Conservation (phyloP, 805 yeast genomes). For the Starmera caribaea region DNA sequence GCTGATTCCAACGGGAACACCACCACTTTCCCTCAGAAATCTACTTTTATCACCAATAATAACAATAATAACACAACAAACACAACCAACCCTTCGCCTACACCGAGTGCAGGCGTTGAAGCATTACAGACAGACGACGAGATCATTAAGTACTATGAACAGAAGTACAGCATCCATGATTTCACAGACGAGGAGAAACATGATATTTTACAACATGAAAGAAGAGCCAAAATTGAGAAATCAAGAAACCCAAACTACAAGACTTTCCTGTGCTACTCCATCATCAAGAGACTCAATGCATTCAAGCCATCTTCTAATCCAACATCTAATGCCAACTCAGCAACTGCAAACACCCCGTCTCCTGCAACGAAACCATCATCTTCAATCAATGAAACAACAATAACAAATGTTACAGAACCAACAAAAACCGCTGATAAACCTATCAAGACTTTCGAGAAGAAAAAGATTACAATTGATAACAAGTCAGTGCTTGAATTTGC, state of each 20-base stretch:
- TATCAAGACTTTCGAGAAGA: slow-evolving; percentile 9
- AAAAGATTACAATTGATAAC: slow-evolving; percentile 25
- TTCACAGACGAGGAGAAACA: slow-evolving; percentile 20
- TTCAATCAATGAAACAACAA: neutral
- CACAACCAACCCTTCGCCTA: neutral
- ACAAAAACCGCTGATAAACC: neutral
- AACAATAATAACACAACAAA: neutral
- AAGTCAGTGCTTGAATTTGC: slow-evolving; percentile 31
- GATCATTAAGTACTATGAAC: slow-evolving; percentile 17
- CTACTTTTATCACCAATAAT: neutral
- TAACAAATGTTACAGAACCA: neutral
- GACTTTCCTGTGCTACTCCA: slow-evolving; percentile 19
- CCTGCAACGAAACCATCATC: neutral
- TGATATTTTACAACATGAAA: slow-evolving; percentile 20
- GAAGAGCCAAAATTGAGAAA: slow-evolving; percentile 18
- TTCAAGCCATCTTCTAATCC: slow-evolving; percentile 9
- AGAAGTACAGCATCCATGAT: slow-evolving; percentile 16
- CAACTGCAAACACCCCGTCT: neutral
- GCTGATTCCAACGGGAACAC: neutral
- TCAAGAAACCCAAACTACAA: slow-evolving; percentile 17
- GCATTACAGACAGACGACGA: slow-evolving; percentile 12
- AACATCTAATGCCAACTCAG: neutral
- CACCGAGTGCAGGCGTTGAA: neutral
- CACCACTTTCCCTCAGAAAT: neutral
- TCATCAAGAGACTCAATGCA: slow-evolving; percentile 18